Base-by-base conservation (phyloP, 805 yeast genomes). In the Martiniozyma abietophila region DNA sequence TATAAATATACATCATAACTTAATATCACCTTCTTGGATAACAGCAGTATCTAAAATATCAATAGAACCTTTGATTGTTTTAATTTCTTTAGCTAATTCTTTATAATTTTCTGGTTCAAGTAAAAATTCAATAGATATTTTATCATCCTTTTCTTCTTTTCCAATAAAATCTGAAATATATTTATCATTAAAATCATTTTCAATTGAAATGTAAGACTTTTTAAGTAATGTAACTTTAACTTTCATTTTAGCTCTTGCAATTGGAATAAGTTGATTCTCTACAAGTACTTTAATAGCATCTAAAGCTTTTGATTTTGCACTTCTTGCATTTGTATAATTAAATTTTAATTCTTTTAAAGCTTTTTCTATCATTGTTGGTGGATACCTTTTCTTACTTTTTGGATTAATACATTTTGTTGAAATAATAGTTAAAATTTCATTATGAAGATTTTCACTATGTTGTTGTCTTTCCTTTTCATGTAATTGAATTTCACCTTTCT, bases 391-490 rank as follows among this genome's bases (percentile, higher is more conserved):
- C 52, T 80, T 80, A 3, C 89, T 76, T 36, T 69, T 73, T 4
- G 98, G 97, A 46, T 92, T 92, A 31, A 92, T 79, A 53, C 96
- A 88, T 55, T 85, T 86, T 4, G 94, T 78, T 12, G 94, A 80
- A 20, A 92, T 76, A 28, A 85, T 75, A 32, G 78, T 84, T 22
- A 92, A 61, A 41, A 86, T 78, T 49, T 86, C 95, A 43, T 84
- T 84, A 29, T 53, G 59, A 12, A 51, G 34, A 31, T 53, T 52
- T 27, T 50, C 56, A 44, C 76, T 83, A 32, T 79, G 69, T 55
- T 83, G 88, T 43, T 74, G 80, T 49, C 98, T 68, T 59, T 92
- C 98, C 62, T 84, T 86, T 56, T 85, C 96, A 48, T 92, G 85
- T 35, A 92, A 69, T 55, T 92, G 97, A 44, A 92, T 79, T 56